phyloP scores from a whole-genome alignment of 108 stramenopile species.

The Nannochloropsis oceanica region DNA sequence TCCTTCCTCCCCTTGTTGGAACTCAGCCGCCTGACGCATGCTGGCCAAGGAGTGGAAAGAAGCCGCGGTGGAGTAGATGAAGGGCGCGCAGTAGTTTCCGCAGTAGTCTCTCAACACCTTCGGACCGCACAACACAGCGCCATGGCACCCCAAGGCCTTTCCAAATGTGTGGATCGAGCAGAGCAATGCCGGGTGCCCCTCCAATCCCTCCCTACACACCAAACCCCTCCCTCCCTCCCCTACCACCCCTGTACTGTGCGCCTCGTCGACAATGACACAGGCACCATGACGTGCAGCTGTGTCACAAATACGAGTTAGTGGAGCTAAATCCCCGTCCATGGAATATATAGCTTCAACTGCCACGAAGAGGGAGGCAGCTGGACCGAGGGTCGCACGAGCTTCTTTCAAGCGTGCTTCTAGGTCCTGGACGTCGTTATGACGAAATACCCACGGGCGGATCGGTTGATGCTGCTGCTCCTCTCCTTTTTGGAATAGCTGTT shows the following conservation, averaged over 20 bases:
- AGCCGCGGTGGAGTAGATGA: slow-evolving; percentile 82
- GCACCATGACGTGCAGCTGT: background rate
- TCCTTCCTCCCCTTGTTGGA: slow-evolving; percentile 33
- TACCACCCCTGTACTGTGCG: slow-evolving; percentile 31
- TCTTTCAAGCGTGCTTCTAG: slow-evolving; percentile 42
- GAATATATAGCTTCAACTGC: slow-evolving; percentile 88
- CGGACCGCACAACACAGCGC: slow-evolving; percentile 63
- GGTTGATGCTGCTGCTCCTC: too few relatives aligned
- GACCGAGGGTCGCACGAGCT: background rate
- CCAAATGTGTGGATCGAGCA: slow-evolving; percentile 82
- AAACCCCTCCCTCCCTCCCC: slow-evolving; percentile 53
- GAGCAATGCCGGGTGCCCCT: slow-evolving; percentile 61
- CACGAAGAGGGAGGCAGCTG: slow-evolving; percentile 37
- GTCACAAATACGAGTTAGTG: slow-evolving; percentile 37
- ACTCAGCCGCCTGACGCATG: background rate
- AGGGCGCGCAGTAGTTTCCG: slow-evolving; percentile 78
- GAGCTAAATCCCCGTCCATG: slow-evolving; percentile 92
- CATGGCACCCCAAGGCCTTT: slow-evolving; percentile 91
- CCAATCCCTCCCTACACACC: slow-evolving; percentile 48
- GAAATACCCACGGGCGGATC: slow-evolving; percentile 35
- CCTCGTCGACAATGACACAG: slow-evolving; percentile 28
- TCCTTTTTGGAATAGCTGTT: too few relatives aligned
- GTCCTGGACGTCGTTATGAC: slow-evolving; percentile 63
- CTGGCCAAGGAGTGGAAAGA: slow-evolving; percentile 43
- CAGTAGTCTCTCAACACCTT: slow-evolving; percentile 52